These are phyloP conservation scores for Fusarium piperis DNA, from an alignment of 2,329 filamentous ascomycete genomes.

Conservation along the genomic window DNA sequence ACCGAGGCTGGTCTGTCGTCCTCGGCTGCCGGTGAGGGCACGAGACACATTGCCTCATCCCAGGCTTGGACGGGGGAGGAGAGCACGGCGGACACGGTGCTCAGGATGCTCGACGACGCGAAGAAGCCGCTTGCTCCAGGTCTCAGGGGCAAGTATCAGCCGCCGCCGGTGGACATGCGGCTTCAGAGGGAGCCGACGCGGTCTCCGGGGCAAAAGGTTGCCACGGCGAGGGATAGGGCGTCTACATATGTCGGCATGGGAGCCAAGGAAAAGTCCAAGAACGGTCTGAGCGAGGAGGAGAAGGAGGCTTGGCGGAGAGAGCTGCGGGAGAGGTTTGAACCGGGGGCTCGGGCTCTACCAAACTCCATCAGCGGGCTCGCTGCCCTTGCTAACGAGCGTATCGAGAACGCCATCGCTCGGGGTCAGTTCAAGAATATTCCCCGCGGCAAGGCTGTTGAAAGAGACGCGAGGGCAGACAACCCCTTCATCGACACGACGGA, in stretches of 20 bases:
- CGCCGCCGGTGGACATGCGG: slow-evolving; percentile 63
- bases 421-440: slow-evolving; percentile 89
- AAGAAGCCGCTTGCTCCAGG: slow-evolving; percentile 72
- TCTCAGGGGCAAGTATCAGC: slow-evolving; percentile 57
- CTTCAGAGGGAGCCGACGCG: slow-evolving; percentile 52
- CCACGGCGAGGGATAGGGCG: slow-evolving; percentile 66
- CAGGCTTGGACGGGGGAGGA: slow-evolving; percentile 84
- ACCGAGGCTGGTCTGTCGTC: slow-evolving; percentile 57
- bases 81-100: slow-evolving; percentile 74
- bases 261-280: slow-evolving; percentile 57
- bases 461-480: slow-evolving; percentile 83
- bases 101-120: slow-evolving; percentile 87
- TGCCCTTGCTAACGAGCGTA: slow-evolving; percentile 87
- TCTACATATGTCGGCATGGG: slow-evolving; percentile 61
- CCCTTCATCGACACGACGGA: slow-evolving; percentile 97
- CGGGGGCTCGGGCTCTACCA: slow-evolving; percentile 77
- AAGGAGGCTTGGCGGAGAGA: slow-evolving; percentile 75
- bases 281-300: slow-evolving; percentile 74
- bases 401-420: slow-evolving; percentile 91
- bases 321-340: slow-evolving; percentile 82
- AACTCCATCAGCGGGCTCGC: slow-evolving; percentile 81
- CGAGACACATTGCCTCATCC: slow-evolving; percentile 72
- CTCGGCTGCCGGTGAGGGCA: slow-evolving; percentile 72
- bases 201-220: slow-evolving; percentile 58
- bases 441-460: slow-evolving; percentile 80